Base-by-base conservation (phyloP, 768 basidiomycete species). In the Infundibulicybe gibba region DNA sequence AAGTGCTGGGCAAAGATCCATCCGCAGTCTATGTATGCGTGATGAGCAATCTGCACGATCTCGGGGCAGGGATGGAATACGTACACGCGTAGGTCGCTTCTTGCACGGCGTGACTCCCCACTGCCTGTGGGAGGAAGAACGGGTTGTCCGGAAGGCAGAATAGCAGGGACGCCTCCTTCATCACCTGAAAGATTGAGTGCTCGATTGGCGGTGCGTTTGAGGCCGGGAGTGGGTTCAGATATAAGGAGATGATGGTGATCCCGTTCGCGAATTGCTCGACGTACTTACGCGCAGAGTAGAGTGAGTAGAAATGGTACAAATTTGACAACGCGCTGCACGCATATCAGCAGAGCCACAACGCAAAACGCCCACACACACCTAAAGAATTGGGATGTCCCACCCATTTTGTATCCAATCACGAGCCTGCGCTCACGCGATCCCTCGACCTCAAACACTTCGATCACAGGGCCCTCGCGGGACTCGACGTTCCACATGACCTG, bases 1-100 rank as follows among this genome's bases (percentile, higher is more conserved):
- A 97, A 97, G 64, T 97, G 94, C 64, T 97, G 94, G 3, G 94
- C 93, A 60, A 99, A 98, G 57, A 98, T 82, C 94, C 94, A 98
- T 25, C 92, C 97, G 54, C 83, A 92, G 63, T 98, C 94, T 85
- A 46, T 14, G 9, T 12, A n/a, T n/a, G n/a, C n/a, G n/a, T n/a
- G n/a, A n/a, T n/a, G n/a, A n/a, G n/a, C n/a, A n/a, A n/a, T n/a
- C n/a, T n/a, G n/a, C n/a, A n/a, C n/a, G n/a, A n/a, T n/a, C n/a
- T 42, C 9, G 44, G 45, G 13, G 32, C 45, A 35, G 30, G 17
- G 5, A 20, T 45, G n/a, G n/a, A n/a, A n/a, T 39, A 67, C 85
- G 43, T 54, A 90, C 90, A 93, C 21, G 90, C 90, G 62, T 97
- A 97, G 5, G 91, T 90, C 10, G 95, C 94, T 63, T 98, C 97